Base-by-base conservation (phyloP, 1,284 basidiomycete genomes). In the Apiotrichum porosum region DNA sequence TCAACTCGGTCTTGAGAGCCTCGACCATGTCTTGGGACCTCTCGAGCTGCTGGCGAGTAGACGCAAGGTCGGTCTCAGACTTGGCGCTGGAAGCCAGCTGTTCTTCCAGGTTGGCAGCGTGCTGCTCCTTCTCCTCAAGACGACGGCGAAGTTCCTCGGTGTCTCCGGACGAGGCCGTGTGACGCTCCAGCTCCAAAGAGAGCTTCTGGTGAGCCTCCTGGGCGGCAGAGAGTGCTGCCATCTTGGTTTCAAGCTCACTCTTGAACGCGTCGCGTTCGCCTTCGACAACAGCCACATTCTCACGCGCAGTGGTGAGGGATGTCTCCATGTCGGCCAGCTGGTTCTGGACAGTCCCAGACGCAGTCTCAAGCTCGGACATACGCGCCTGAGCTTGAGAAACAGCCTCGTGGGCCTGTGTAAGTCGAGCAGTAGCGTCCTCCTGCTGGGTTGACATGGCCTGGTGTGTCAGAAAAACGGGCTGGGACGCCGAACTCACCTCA, bases 231-330 rank as follows among this genome's bases (percentile, higher is more conserved):
- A 41, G 30, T 8, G 39, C 39, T 10, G 10, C 24, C 19, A 12
- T 34, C 19, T 37, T 40, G 5, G 22, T 31, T 10, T 40, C 37
- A 21, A 41, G 13, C 3, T 22, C n/a, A 2, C 33, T n/a, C 39
- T 42, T 51, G 14, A 41, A 33, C 15, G 19, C 23, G 12, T 51
- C 43, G 17, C 47, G 41, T 28, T 51, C 49, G 19, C 15, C 32
- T 23, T 32, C 35, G 9, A 30, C 12, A 8, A 30, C 24, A 14
- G 34, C n/a, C 6, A 49, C 38, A 30, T 51, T 23, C 14, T 45
- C 44, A 6, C 42, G 22, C 1, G 39, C 37, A 10, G 34, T 12
- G 3, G 37, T 40, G 14, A 49, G 28, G 5, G 38, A 34, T 10
- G 9, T 15, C 9, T 57, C 51, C 18, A 51, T 37, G 1, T 33